Conservation (phyloP, 139 green algal species). For the Auxenochlorella pyrenoidosa region DNA sequence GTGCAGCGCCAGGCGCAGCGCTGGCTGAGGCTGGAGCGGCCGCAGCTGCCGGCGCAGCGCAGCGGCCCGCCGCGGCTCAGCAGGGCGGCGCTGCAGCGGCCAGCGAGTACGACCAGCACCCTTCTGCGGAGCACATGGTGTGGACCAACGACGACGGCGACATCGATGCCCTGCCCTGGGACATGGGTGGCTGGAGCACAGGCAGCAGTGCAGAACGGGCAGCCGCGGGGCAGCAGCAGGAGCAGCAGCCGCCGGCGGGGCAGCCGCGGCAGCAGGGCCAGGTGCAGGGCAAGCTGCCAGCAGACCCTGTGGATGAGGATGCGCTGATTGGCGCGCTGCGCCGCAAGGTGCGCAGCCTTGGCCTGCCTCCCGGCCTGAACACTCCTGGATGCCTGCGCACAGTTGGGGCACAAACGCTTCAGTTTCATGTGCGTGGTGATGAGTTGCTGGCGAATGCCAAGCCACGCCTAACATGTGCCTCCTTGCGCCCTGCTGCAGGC, state of each 20-base stretch:
- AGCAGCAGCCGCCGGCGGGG: not conserved
- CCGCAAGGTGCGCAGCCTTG: slow-evolving; percentile 20
- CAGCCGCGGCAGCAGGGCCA: not conserved
- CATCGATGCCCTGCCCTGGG: slow-evolving; percentile 47
- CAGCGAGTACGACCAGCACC: not conserved
- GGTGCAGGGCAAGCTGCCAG: not conserved
- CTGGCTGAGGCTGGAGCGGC: not conserved
- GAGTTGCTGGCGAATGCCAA: too few species aligned
- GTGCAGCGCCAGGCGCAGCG: not conserved
- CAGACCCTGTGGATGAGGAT: slow-evolving; percentile 8
- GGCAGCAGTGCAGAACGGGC: slow-evolving; percentile 7
- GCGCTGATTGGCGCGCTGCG: slow-evolving; percentile 12
- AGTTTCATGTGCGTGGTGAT: too few species aligned
- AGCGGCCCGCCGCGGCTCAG: not conserved
- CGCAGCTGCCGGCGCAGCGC: not conserved
- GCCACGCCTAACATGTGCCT: not conserved
- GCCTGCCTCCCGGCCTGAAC: not conserved
- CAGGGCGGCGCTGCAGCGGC: not conserved
- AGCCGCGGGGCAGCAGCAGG: not conserved
- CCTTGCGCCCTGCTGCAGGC: slow-evolving; percentile 12
- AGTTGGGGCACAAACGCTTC: not conserved
- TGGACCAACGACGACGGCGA: slow-evolving; percentile 45
- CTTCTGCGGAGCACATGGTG: slow-evolving; percentile 35
- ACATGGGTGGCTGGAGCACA: slow-evolving; percentile 40
- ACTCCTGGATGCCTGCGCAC: not conserved